phyloP scores from a whole-genome alignment of 129 eudicot genomes.

The Oenanthe sinensis region DNA sequence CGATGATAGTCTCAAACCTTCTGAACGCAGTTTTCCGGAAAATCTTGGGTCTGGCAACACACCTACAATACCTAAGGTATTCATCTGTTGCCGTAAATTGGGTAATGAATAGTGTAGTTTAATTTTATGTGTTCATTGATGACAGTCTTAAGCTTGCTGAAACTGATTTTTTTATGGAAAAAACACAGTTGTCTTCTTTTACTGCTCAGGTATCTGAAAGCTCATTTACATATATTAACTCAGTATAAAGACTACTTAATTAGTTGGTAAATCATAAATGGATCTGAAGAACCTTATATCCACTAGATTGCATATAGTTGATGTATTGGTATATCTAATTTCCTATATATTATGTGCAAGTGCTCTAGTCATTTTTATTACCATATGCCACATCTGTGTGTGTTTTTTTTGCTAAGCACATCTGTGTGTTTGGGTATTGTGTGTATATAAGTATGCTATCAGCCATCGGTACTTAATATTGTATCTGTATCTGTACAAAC shows the following conservation, averaged over 20 bases:
- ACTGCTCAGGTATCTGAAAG: not conserved
- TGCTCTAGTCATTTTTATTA: too few species aligned
- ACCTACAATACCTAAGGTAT: slow-evolving; percentile 81
- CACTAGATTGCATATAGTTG: not conserved
- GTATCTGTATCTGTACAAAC: not conserved
- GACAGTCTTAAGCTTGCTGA: not conserved
- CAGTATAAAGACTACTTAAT: not conserved
- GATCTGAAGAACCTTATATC: not conserved
- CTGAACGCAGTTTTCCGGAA: slow-evolving; percentile 66
- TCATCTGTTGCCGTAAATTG: slow-evolving; percentile 3
- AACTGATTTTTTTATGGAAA: not conserved
- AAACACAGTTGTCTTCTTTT: not conserved
- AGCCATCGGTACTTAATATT: not conserved
- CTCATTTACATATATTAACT: not conserved
- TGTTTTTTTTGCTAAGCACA: not conserved
- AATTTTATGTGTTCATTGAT: not conserved
- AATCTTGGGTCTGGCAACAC: slow-evolving; percentile 84
- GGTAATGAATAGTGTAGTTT: not conserved
- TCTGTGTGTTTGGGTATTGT: too few species aligned
- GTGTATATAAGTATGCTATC: not conserved
- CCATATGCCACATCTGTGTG: not conserved
- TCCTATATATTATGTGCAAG: not conserved
- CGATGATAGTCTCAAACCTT: slow-evolving; percentile 33
- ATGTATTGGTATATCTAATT: not conserved
- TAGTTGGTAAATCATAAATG: not conserved